phyloP scores from a whole-genome alignment of 371 early-diverging fungal species.

The Lichtheimia ornata region DNA sequence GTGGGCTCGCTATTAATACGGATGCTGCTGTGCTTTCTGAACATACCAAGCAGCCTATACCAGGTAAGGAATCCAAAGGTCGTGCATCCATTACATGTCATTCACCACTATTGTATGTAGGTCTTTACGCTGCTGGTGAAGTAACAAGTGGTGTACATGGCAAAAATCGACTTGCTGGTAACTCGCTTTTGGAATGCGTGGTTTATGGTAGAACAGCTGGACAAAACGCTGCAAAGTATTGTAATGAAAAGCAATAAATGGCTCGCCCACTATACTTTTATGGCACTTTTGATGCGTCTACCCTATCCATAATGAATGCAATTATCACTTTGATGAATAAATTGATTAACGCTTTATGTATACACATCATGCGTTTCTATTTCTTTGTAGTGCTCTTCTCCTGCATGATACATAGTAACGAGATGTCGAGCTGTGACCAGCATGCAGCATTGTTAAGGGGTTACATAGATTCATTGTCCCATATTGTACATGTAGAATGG shows the following conservation, averaged over 20 bases:
- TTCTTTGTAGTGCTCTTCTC: too few relatives aligned
- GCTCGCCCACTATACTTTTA: too few relatives aligned
- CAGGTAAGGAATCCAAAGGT: constrained; percentile 9
- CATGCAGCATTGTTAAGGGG: too few relatives aligned
- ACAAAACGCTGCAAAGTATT: constrained; percentile 40
- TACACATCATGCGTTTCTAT: not conserved
- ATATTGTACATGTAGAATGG: too few relatives aligned
- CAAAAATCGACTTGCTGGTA: constrained; percentile 81
- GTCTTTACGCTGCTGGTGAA: constrained; percentile 81
- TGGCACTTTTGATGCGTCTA: too few relatives aligned
- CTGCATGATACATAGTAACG: too few relatives aligned
- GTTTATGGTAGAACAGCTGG: constrained; percentile 86
- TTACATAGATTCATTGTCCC: too few relatives aligned
- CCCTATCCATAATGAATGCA: too few relatives aligned
- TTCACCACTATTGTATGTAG: constrained; percentile 34
- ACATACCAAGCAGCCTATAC: constrained; percentile 10
- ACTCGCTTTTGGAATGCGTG: constrained; percentile 83
- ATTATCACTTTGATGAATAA: too few relatives aligned
- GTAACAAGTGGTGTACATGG: constrained; percentile 84
- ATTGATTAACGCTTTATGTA: too few relatives aligned
- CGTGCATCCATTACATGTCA: too few relatives aligned
- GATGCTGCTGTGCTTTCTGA: constrained; percentile 42
- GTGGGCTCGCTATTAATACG: constrained; percentile 72
- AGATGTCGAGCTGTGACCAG: too few relatives aligned
- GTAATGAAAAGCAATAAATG: not conserved